A percentile compares a stretch with the other conserved stretches of the same genome.
These are phyloP conservation scores for Auricularia auricula-judae DNA, from an alignment of 768 basidiomycete species.

Conservation along the genomic window DNA sequence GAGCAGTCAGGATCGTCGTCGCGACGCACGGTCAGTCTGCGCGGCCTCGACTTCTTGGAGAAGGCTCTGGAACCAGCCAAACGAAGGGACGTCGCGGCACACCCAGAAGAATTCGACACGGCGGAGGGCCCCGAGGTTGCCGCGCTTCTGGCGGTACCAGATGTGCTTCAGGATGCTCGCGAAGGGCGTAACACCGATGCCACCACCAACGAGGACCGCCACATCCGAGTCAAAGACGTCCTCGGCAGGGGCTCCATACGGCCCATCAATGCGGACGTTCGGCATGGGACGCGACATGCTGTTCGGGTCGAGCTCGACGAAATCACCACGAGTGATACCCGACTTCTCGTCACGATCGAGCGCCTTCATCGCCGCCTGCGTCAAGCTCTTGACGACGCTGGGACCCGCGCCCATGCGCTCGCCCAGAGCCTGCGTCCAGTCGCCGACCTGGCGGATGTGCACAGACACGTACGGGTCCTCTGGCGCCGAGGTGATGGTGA, in stretches of 20 bases:
- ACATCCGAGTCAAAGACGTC: conserved; percentile 81
- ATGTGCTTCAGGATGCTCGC: conserved; percentile 92
- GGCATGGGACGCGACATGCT: conserved; percentile 47
- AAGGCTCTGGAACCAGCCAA: conserved; percentile 92
- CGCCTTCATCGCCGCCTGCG: conserved; percentile 67
- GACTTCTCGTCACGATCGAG: conserved; percentile 44
- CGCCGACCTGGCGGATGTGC: conserved; percentile 90
- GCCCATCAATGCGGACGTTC: conserved; percentile 71
- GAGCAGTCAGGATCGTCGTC: neutral
- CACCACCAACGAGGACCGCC: conserved; percentile 85
- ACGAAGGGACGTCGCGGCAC: conserved; percentile 89
- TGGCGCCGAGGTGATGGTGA: conserved; percentile 91
- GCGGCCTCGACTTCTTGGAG: conserved; percentile 82
- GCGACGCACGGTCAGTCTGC: conserved; percentile 70
- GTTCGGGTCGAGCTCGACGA: conserved; percentile 60
- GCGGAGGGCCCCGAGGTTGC: conserved; percentile 66
- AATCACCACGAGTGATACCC: conserved; percentile 56
- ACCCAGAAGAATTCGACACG: conserved; percentile 95
- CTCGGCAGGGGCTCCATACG: conserved; percentile 88
- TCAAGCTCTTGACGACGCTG: conserved; percentile 65
- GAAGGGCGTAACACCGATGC: conserved; percentile 94
- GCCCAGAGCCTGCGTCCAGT: conserved; percentile 75
- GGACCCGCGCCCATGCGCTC: conserved; percentile 78
- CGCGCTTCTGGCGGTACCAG: conserved; percentile 82
- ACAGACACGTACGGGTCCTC: conserved; percentile 88